phyloP scores from a whole-genome alignment of 306 rosid genomes.

The Prunus fruticosa region DNA sequence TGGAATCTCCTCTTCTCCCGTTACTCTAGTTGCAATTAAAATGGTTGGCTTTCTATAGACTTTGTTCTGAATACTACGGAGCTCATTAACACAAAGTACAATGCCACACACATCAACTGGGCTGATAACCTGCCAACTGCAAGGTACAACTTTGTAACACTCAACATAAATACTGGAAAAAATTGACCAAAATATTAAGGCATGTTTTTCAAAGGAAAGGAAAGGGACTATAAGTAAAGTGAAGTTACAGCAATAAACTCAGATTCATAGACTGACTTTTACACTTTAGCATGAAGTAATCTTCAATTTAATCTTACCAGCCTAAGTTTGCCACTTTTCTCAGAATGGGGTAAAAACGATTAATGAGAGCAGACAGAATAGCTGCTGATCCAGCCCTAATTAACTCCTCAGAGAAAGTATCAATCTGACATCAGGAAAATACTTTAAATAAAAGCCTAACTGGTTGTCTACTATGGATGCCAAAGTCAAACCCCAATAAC shows the following conservation, averaged over 20 bases:
- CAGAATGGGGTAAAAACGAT: conserved; percentile 27
- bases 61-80: conserved; percentile 22
- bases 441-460: background rate
- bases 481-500: conserved; percentile 1
- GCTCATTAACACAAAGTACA: conserved; percentile 25
- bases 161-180: background rate
- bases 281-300: background rate
- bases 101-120: conserved; percentile 35
- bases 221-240: background rate
- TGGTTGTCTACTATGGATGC: background rate
- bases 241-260: background rate
- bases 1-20: conserved; percentile 38
- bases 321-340: conserved; percentile 32
- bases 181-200: background rate
- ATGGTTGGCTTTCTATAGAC: conserved; percentile 26
- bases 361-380: conserved; percentile 28
- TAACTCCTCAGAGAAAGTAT: conserved; percentile 33
- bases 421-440: conserved; percentile 25
- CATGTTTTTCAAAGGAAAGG: background rate
- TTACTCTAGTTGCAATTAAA: conserved; percentile 26
- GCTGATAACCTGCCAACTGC: conserved; percentile 43
- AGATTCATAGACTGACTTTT: background rate
- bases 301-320: conserved; percentile 16
- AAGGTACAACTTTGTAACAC: background rate
- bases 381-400: conserved; percentile 33